Evolutionary conservation across 2,329 filamentous ascomycete species (phyloP).

Genomic region (Didymella exigua): DNA sequence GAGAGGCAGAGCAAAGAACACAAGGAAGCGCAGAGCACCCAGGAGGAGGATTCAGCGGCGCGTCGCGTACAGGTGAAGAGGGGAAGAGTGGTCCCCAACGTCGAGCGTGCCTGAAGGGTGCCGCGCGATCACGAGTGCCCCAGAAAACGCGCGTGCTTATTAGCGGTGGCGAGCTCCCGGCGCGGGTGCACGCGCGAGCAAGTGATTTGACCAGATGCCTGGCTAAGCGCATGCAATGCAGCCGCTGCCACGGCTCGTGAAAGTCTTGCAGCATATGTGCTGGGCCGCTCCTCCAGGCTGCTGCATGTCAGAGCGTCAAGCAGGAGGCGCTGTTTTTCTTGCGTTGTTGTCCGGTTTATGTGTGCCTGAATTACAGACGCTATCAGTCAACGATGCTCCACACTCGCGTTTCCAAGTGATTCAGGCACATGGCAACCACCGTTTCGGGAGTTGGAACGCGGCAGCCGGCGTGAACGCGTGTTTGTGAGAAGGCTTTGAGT

Average conservation of each 20-base stretch:
- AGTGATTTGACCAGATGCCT: constrained; percentile 16
- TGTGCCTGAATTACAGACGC: constrained; percentile 6
- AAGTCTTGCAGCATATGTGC: constrained; percentile 17
- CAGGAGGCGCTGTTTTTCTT: neutral
- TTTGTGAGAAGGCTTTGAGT: neutral
- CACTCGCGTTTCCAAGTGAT: constrained; percentile 6
- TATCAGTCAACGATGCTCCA: constrained; percentile 10
- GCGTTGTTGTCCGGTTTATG: neutral
- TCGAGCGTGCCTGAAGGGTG: constrained; percentile 23
- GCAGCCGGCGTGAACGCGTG: constrained; percentile 3
- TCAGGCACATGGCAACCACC: constrained; percentile 1
- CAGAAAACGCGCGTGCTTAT: constrained; percentile 27
- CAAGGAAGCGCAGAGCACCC: constrained; percentile 9
- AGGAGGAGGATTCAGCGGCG: constrained; percentile 16
- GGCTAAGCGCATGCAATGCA: constrained; percentile 27
- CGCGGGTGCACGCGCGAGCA: constrained; percentile 18
- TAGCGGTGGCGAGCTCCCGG: constrained; percentile 19
- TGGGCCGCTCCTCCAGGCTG: constrained; percentile 7
- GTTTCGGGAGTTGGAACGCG: neutral
- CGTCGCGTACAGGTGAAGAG: constrained; percentile 25
- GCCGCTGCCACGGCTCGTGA: constrained; percentile 21
- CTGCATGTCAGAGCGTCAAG: constrained; percentile 19
- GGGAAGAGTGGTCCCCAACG: constrained; percentile 13
- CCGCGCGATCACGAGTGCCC: constrained; percentile 29
- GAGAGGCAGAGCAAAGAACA: constrained; percentile 6